phyloP scores from a whole-genome alignment of 495 filamentous ascomycete genomes.

The Penicillium macrosclerotiorum region DNA sequence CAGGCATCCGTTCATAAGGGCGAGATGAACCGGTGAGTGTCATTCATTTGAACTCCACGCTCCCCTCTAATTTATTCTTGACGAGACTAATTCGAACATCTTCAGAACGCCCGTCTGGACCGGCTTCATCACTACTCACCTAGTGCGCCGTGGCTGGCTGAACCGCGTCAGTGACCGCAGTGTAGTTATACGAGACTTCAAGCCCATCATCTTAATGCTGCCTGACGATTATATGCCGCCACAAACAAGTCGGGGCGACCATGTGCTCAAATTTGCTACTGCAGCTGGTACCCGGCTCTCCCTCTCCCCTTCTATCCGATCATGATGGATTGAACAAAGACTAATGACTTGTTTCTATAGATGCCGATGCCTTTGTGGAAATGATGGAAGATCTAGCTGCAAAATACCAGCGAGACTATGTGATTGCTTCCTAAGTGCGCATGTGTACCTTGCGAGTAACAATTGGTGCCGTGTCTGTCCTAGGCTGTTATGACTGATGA shows the following conservation, averaged over 20 bases:
- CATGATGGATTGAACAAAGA: not conserved
- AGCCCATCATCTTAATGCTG: slow-evolving; percentile 59
- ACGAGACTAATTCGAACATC: not conserved
- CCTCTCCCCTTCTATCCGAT: not conserved
- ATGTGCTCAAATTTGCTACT: slow-evolving; percentile 38
- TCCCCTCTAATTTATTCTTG: not conserved
- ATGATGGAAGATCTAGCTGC: slow-evolving; percentile 22
- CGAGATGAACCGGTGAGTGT: slow-evolving; percentile 38
- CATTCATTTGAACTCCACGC: not conserved
- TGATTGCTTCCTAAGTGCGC: not conserved
- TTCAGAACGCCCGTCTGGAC: slow-evolving; percentile 66
- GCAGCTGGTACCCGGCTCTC: slow-evolving; percentile 27
- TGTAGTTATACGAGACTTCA: slow-evolving; percentile 60
- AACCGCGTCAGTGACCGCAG: slow-evolving; percentile 46
- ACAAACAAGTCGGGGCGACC: slow-evolving; percentile 30
- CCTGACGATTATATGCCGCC: slow-evolving; percentile 50
- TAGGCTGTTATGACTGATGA: slow-evolving; percentile 23
- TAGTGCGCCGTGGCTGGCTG: slow-evolving; percentile 58
- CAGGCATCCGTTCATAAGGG: slow-evolving; percentile 50
- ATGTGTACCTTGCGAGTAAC: not conserved
- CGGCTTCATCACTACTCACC: slow-evolving; percentile 66
- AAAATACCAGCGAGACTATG: not conserved
- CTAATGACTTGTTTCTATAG: too few species aligned
- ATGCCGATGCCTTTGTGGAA: slow-evolving; percentile 37
- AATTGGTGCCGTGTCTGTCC: too few species aligned